These are phyloP conservation scores for Cladosporium sp. DNA, from an alignment of 2,329 filamentous ascomycete genomes.

Conservation along the genomic window DNA sequence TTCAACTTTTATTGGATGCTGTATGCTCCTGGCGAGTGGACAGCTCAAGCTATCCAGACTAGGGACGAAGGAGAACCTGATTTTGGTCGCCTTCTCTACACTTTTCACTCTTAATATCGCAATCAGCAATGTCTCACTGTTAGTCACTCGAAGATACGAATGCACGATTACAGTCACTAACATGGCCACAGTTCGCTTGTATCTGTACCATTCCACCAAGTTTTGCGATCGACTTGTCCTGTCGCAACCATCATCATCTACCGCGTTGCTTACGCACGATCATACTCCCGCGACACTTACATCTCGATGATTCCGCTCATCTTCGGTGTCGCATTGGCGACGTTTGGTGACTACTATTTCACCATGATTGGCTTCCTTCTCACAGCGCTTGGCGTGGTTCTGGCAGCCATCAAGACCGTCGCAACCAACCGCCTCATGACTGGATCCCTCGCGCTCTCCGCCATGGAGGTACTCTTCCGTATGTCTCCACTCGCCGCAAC, in stretches of 20 bases:
- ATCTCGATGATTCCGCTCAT: constrained; percentile 61
- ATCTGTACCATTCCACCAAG: constrained; percentile 65
- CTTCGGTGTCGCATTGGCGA: constrained; percentile 59
- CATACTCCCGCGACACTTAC: constrained; percentile 58
- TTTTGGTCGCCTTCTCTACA: constrained; percentile 59
- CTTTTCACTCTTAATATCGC: constrained; percentile 65
- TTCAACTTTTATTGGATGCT: constrained; percentile 57
- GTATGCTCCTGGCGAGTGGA: constrained; percentile 52
- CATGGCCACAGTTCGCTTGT: constrained; percentile 41
- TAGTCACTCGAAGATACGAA: background rate
- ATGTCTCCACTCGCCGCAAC: constrained; percentile 63
- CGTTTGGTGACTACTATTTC: constrained; percentile 64
- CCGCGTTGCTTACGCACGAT: constrained; percentile 55
- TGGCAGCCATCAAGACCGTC: constrained; percentile 55
- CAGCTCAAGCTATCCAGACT: constrained; percentile 56
- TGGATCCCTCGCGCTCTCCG: constrained; percentile 57
- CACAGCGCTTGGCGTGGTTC: constrained; percentile 40
- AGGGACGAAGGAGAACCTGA: constrained; percentile 54
- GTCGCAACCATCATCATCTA: constrained; percentile 63
- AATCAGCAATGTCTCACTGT: constrained; percentile 60
- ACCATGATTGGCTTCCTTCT: constrained; percentile 51
- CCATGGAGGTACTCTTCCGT: constrained; percentile 60
- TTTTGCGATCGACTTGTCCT: constrained; percentile 61
- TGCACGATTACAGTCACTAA: background rate
- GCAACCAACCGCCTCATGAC: constrained; percentile 66